A percentile compares a stretch with the other conserved stretches of the same genome.
phyloP scores from a whole-genome alignment of 2,329 filamentous ascomycete genomes.

The Xenoacremonium recifei region DNA sequence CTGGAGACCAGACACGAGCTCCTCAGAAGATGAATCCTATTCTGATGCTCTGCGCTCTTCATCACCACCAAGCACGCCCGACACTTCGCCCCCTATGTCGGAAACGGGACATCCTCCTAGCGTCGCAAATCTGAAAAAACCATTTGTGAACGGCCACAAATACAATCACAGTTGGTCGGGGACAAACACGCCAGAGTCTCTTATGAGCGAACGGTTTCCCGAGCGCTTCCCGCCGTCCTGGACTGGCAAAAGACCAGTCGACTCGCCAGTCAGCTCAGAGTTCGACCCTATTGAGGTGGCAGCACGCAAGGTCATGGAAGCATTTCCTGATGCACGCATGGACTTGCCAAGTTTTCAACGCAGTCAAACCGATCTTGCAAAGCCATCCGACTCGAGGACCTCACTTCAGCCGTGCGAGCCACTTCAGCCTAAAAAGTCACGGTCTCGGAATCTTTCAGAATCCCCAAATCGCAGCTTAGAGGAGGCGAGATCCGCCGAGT shows the following conservation, averaged over 20 bases:
- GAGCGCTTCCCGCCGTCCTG: no score
- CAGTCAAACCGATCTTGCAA: constrained; percentile 18
- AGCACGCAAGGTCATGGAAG: constrained; percentile 30
- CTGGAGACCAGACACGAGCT: constrained; percentile 25
- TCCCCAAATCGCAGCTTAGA: no score
- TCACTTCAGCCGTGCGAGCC: neutral
- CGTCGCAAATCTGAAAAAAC: constrained; percentile 10
- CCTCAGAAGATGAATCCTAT: constrained; percentile 35
- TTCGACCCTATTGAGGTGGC: constrained; percentile 30
- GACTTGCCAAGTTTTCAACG: constrained; percentile 12
- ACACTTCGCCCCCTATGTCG: constrained; percentile 40
- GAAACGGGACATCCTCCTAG: constrained; percentile 31
- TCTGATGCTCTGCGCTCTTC: constrained; percentile 37
- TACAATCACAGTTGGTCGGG: constrained; percentile 20
- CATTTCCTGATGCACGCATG: constrained; percentile 26
- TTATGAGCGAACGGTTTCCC: no score
- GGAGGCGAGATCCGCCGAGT: neutral
- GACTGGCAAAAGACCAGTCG: no score
- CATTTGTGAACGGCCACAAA: constrained; percentile 2
- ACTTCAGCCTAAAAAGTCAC: no score
- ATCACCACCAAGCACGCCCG: constrained; percentile 36
- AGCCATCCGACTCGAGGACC: no score
- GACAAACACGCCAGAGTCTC: no score
- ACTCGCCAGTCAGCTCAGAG: no score
- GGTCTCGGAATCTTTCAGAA: no score